These are phyloP conservation scores for Trichoderma oligosporum DNA, from an alignment of 2,329 filamentous ascomycete species.

Conservation along the genomic window DNA sequence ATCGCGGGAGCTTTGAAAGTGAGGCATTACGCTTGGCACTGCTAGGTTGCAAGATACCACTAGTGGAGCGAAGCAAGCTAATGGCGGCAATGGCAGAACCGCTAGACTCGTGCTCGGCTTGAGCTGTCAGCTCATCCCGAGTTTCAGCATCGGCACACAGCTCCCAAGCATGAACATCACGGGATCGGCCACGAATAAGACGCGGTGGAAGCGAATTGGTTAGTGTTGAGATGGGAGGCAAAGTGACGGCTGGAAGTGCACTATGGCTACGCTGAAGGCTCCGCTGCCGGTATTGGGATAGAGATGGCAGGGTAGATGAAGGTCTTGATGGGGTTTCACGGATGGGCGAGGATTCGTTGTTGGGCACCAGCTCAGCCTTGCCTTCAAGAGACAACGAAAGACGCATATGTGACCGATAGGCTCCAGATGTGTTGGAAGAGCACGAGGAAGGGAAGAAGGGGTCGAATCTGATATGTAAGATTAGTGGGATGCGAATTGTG, in stretches of 20 bases:
- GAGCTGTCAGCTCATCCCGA: constrained; percentile 73
- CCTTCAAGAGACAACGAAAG: constrained; percentile 84
- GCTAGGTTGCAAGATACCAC: constrained; percentile 51
- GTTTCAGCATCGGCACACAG: constrained; percentile 80
- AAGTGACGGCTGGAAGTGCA: constrained; percentile 55
- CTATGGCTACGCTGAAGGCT: constrained; percentile 69
- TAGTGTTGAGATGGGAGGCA: constrained; percentile 53
- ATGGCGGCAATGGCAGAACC: constrained; percentile 80
- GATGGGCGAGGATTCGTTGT: constrained; percentile 65
- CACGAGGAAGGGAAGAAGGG: constrained; percentile 43
- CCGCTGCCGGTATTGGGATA: constrained; percentile 47
- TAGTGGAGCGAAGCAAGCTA: constrained; percentile 71
- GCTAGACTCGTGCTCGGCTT: constrained; percentile 74
- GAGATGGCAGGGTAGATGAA: constrained; percentile 45
- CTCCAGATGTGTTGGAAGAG: constrained; percentile 39
- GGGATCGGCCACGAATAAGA: constrained; percentile 68
- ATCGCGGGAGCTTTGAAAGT: constrained; percentile 31
- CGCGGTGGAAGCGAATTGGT: constrained; percentile 52
- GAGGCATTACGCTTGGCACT: constrained; percentile 62
- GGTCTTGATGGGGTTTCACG: constrained; percentile 45
- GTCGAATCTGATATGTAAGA: constrained; percentile 35
- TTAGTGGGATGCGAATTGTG: constrained; percentile 3
- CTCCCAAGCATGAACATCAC: constrained; percentile 87
- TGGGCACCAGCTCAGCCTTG: constrained; percentile 78
- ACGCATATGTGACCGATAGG: constrained; percentile 57